Evolutionary conservation across 768 basidiomycete species (phyloP).

Genomic region (Mrakia hoshinonis): DNA sequence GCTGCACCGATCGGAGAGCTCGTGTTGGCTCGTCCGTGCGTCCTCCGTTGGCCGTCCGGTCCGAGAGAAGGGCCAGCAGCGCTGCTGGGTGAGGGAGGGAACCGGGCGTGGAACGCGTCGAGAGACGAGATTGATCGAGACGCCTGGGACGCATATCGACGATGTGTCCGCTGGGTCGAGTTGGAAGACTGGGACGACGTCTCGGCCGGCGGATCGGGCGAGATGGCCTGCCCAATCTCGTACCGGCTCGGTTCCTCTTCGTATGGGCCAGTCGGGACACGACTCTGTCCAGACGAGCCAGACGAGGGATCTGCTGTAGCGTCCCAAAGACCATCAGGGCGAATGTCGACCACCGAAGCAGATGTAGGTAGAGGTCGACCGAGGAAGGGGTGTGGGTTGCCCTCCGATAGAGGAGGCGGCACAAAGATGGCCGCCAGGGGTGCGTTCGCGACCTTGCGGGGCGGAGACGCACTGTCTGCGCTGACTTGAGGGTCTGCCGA

Average conservation of each 20-base stretch:
- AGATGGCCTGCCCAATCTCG: constrained; percentile 11
- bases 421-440: too few species aligned
- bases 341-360: not conserved
- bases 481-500: too few species aligned
- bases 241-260: not conserved
- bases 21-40: not conserved
- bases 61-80: not conserved
- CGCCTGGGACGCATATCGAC: constrained; percentile 1
- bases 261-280: not conserved
- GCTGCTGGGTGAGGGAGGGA: not conserved
- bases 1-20: not conserved
- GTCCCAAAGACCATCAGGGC: constrained; percentile 4
- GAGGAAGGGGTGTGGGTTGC: constrained; percentile 5
- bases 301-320: not conserved
- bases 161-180: not conserved
- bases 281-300: too few species aligned
- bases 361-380: constrained; percentile 7
- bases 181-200: not conserved
- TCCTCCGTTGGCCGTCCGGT: not conserved
- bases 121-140: constrained; percentile 9
- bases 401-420: too few species aligned
- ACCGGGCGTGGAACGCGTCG: constrained; percentile 4
- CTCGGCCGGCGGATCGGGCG: not conserved
- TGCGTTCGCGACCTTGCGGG: too few species aligned
- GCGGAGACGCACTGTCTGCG: too few species aligned